Percentiles rank a stretch among this genome's conserved stretches.
These are phyloP conservation scores for Mycena latifolia DNA, from an alignment of 768 basidiomycete species.

Conservation along the genomic window DNA sequence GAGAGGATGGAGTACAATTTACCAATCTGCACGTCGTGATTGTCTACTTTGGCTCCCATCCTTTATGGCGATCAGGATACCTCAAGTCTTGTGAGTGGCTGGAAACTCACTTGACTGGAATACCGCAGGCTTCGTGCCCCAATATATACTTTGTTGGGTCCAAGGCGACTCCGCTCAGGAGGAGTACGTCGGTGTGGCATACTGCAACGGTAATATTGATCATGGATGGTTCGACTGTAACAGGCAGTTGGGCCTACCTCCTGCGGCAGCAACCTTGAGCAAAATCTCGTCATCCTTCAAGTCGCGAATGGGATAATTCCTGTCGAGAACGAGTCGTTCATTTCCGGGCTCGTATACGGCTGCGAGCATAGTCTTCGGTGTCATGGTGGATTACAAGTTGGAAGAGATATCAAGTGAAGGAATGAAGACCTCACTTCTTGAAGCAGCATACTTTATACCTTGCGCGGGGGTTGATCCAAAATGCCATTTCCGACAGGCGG, in stretches of 20 bases:
- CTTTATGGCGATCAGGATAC: background rate
- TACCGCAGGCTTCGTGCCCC: slow-evolving; percentile 15
- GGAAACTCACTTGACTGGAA: slow-evolving; percentile 7
- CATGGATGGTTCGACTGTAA: no score
- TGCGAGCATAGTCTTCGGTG: slow-evolving; percentile 16
- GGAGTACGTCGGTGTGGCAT: slow-evolving; percentile 7
- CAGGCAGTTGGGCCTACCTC: background rate
- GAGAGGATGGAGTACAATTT: slow-evolving; percentile 28
- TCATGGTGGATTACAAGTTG: background rate
- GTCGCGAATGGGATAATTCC: slow-evolving; percentile 10
- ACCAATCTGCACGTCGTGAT: background rate
- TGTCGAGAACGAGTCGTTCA: slow-evolving; percentile 15
- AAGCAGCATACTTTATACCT: no score
- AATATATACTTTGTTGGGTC: slow-evolving; percentile 3
- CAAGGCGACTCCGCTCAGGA: background rate
- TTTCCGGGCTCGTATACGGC: slow-evolving; percentile 16
- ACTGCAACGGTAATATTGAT: background rate
- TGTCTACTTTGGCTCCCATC: slow-evolving; percentile 33
- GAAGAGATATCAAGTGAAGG: no score
- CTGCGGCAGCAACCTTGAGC: slow-evolving; percentile 6
- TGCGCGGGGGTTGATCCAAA: no score
- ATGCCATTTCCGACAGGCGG: no score
- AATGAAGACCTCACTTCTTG: no score
- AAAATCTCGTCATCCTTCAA: slow-evolving; percentile 13
- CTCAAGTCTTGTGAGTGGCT: no score